Conservation (phyloP, 1,284 basidiomycete species). For the Afroboletus lepidellus region DNA sequence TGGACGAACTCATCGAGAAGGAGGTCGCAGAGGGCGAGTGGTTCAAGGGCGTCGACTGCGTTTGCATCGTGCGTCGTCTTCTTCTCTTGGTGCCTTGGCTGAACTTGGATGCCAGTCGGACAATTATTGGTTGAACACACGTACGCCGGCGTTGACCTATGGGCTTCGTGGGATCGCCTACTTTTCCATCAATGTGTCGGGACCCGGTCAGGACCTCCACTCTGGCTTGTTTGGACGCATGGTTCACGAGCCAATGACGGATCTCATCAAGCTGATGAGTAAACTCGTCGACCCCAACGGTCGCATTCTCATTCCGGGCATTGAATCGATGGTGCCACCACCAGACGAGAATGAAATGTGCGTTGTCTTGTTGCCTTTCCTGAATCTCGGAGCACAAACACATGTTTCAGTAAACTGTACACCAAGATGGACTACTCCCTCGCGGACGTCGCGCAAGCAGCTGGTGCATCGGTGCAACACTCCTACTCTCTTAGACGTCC, state of each 20-base stretch:
- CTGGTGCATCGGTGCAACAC: slow-evolving; percentile 54
- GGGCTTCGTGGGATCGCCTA: slow-evolving; percentile 88
- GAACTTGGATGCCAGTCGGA: slow-evolving; percentile 60
- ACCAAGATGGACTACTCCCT: slow-evolving; percentile 74
- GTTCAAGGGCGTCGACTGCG: slow-evolving; percentile 91
- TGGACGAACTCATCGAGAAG: slow-evolving; percentile 85
- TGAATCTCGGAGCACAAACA: no score
- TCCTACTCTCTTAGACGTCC: background rate
- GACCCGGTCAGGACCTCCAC: slow-evolving; percentile 89
- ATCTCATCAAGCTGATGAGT: slow-evolving; percentile 76
- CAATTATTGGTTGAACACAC: slow-evolving; percentile 83
- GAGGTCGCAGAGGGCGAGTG: slow-evolving; percentile 77
- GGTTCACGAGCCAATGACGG: slow-evolving; percentile 89
- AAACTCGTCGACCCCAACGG: slow-evolving; percentile 85
- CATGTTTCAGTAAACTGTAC: slow-evolving; percentile 54
- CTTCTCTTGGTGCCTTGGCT: no score
- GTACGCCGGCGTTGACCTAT: slow-evolving; percentile 75
- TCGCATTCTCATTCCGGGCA: slow-evolving; percentile 87
- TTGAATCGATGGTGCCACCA: slow-evolving; percentile 83
- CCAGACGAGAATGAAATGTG: slow-evolving; percentile 79
- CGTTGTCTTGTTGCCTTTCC: slow-evolving; percentile 11
- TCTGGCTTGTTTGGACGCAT: slow-evolving; percentile 88
- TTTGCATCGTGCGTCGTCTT: slow-evolving; percentile 78
- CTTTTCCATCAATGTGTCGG: slow-evolving; percentile 82
- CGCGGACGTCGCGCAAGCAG: slow-evolving; percentile 77